Evolutionary conservation across 768 basidiomycete genomes (phyloP), one percentile per base, ranked within the genome.

Genomic region (Rickenella mellea): DNA sequence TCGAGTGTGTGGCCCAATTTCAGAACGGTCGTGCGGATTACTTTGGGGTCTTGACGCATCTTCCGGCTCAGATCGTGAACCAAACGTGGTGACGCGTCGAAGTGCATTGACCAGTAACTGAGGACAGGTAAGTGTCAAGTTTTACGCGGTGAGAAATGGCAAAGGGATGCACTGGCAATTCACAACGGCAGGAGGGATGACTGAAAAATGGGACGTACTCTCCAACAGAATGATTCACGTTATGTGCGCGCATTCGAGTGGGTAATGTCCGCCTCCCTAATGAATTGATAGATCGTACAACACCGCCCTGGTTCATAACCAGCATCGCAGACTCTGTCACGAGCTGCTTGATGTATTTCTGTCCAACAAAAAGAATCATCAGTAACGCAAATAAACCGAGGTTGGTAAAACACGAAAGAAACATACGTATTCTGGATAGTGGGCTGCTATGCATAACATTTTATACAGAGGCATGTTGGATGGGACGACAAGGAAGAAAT

Each of bases 41-140:
- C 86, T 25, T 83, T 76, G 9, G 88, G 88, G 54, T 94, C 91
- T 40, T 70, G 69, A 6, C 82, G 76, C 59, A 93, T 72, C 43
- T 83, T 67, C 7, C 65, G 61, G 50, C 78, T 77, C n/a, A 94
- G 66, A 1, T 71, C 65, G 5, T 67, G 65, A 38, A 93, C 66
- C 0, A 76, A 79, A 28, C 67, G 67, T 9, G 90, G 90, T 7
- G 83, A 83, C 3, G 86, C 76, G 66, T 94, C 91, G 58, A 92
- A 94, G 55, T 88, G 76, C 68, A 94, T 74, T 4, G 83, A 80
- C 88, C 88, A 93, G 58, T 91, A 91, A 52, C 90, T 93, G 51
- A 15, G 36, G 2, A 25, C 5, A 25, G 21, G 38, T 29, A 32
- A 29, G 22, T n/a, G 30, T 6, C 8, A 14, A 22, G 17, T 19